These are phyloP conservation scores for Apiospora marii DNA, from an alignment of 2,329 filamentous ascomycete genomes.

Conservation along the genomic window DNA sequence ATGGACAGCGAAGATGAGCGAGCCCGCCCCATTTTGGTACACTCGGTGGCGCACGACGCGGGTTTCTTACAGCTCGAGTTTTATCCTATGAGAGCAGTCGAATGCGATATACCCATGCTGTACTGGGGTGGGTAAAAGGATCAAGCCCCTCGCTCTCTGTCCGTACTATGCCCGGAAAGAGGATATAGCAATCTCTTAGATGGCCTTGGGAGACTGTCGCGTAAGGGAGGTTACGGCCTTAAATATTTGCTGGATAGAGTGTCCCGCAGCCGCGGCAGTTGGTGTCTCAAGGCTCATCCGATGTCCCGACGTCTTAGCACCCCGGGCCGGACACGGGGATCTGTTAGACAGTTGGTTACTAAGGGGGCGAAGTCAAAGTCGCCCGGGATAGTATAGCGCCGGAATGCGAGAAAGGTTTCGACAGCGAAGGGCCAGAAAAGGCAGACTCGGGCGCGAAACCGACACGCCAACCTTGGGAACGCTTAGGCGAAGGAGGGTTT, in stretches of 20 bases:
- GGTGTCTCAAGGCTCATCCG: conserved; percentile 9
- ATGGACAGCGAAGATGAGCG: conserved; percentile 6
- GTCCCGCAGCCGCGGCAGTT: background rate
- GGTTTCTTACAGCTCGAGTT: background rate
- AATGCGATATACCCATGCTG: conserved; percentile 1
- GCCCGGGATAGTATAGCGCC: background rate
- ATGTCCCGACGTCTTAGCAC: background rate
- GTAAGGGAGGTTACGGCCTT: background rate
- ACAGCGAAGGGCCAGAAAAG: background rate
- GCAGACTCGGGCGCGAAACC: background rate
- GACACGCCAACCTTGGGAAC: background rate
- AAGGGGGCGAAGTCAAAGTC: conserved; percentile 12
- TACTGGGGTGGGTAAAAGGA: background rate
- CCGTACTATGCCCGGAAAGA: background rate
- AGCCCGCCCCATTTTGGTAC: background rate
- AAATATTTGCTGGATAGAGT: background rate
- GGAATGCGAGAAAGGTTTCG: background rate
- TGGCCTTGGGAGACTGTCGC: background rate
- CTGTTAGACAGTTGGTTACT: background rate
- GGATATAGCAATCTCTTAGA: background rate
- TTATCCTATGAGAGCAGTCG: background rate
- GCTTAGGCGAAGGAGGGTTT: conserved; percentile 4
- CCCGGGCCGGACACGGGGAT: conserved; percentile 8
- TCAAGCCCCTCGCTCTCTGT: background rate
- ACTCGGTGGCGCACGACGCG: background rate